Conservation (phyloP, 768 basidiomycete genomes). For the Lactarius psammicola region DNA sequence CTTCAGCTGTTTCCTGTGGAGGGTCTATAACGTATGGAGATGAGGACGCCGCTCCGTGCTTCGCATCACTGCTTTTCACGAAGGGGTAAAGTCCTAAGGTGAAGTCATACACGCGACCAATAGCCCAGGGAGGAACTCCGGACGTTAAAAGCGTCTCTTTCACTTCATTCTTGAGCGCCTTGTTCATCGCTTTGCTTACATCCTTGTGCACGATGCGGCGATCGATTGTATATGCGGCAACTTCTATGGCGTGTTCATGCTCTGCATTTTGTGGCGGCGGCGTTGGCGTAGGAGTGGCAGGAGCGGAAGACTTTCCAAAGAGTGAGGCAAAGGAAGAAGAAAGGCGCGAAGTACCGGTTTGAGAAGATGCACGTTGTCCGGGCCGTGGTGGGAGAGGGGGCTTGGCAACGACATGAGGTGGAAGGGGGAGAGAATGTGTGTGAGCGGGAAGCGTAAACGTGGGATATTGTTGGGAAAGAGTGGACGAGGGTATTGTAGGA, state of each 20-base stretch:
- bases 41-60: constrained; percentile 17
- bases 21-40: constrained; percentile 43
- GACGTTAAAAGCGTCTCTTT: constrained; percentile 45
- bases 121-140: constrained; percentile 53
- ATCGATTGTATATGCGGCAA: constrained; percentile 61
- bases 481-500: constrained; percentile 37
- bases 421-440: constrained; percentile 38
- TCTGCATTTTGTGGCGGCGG: constrained; percentile 27
- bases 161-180: constrained; percentile 54
- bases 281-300: constrained; percentile 24
- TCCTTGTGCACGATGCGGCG: constrained; percentile 52
- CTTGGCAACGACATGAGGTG: constrained; percentile 30
- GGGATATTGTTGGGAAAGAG: constrained; percentile 46
- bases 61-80: constrained; percentile 34
- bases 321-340: constrained; percentile 29
- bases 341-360: constrained; percentile 31
- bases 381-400: constrained; percentile 36
- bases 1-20: constrained; percentile 50
- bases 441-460: constrained; percentile 45
- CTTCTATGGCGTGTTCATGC: constrained; percentile 45
- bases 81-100: constrained; percentile 58
- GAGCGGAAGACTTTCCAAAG: constrained; percentile 27
- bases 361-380: constrained; percentile 29
- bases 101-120: constrained; percentile 58
- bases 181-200: constrained; percentile 52